These are phyloP conservation scores for Nigrospora oryzae DNA, from an alignment of 2,329 filamentous ascomycete genomes.

Conservation along the genomic window DNA sequence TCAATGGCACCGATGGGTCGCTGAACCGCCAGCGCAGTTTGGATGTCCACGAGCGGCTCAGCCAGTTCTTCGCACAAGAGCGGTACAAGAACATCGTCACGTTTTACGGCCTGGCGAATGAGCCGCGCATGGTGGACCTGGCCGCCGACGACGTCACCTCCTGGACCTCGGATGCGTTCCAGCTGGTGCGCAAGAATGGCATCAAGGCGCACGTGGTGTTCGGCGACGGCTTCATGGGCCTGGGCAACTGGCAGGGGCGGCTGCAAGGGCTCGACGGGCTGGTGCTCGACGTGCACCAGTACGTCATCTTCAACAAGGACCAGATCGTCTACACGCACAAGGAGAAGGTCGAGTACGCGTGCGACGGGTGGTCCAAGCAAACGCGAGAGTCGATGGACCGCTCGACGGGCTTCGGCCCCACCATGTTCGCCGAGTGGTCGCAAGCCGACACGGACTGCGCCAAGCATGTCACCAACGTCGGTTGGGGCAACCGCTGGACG, in stretches of 20 bases:
- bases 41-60: slow-evolving; percentile 79
- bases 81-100: slow-evolving; percentile 87
- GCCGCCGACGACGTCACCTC: slow-evolving; percentile 56
- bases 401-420: slow-evolving; percentile 78
- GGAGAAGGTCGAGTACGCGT: slow-evolving; percentile 80
- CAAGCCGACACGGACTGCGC: slow-evolving; percentile 97
- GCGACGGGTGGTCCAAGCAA: slow-evolving; percentile 78
- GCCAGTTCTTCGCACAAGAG: slow-evolving; percentile 85
- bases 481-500: slow-evolving; percentile 82
- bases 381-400: slow-evolving; percentile 63
- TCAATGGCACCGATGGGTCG: slow-evolving; percentile 80
- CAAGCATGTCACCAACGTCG: slow-evolving; percentile 78
- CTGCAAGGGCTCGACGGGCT: slow-evolving; percentile 64
- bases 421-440: slow-evolving; percentile 92
- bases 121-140: slow-evolving; percentile 79
- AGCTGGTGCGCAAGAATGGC: slow-evolving; percentile 68
- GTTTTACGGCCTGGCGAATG: slow-evolving; percentile 92
- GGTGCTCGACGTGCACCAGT: slow-evolving; percentile 95
- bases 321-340: slow-evolving; percentile 77
- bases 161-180: slow-evolving; percentile 72
- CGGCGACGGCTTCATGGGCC: slow-evolving; percentile 89
- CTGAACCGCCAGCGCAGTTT: slow-evolving; percentile 74
- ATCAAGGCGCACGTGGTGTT: slow-evolving; percentile 69
- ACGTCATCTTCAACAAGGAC: slow-evolving; percentile 92
- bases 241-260: slow-evolving; percentile 82